Evolutionary conservation across 805 yeast species (phyloP), one percentile per base, ranked within the genome.

Genomic region (Ogataea siamensis): DNA sequence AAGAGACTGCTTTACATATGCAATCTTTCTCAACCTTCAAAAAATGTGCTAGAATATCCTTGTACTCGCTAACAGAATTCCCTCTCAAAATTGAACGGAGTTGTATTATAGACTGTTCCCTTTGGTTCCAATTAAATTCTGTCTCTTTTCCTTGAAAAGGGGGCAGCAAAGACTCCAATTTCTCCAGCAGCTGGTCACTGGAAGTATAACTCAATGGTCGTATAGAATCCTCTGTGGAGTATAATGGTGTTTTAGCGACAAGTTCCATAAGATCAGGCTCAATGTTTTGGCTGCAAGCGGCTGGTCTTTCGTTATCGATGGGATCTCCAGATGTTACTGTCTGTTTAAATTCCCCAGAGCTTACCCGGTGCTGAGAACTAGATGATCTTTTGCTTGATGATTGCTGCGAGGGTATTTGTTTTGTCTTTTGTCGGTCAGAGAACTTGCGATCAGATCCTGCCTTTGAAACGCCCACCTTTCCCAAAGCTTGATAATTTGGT

Each of bases 121-220:
- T 71, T 0, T 53, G 49, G 15, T 67, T 62, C 99, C 99, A 93
- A 56, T 93, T 93, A 42, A 72, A 71, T 54, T 93, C 99, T 0
- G 95, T 83, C 58, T 93, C 99, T 52, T 82, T 69, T 5, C 82
- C 83, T 7, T 69, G 73, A 51, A 91, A 88, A 16, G 57, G 47
- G 0, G 57, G 42, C 7, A 42, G 22, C 60, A 65, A 50, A 8
- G 42, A 39, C 20, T 61, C 64, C 14, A 64, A 37, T 11, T 58
- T 53, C 4, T 51, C 52, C 5, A 47, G 39, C 19, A 71, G 46
- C 9, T 54, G 49, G 24, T 58, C 54, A 9, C 55, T 56, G 26
- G 62, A 46, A 4, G 37, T 12, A 2, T 68, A 49, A 32, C 64
- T 47, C 5, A 61, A 43, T 0, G 74, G 54, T 3, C 73, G 32